phyloP scores from a whole-genome alignment of 805 yeast genomes.

The Wickerhamomyces subpelliculosus region DNA sequence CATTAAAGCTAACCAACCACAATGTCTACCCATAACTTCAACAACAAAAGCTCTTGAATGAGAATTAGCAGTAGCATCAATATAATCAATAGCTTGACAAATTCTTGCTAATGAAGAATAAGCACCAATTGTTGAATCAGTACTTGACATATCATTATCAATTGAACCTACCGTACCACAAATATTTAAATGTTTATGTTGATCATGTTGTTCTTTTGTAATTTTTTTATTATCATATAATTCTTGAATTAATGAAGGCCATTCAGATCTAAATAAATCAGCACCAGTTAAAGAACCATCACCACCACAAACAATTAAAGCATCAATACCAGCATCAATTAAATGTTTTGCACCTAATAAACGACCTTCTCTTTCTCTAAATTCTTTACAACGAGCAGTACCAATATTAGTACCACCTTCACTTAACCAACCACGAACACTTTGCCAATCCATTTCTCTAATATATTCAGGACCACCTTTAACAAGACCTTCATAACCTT shows the following conservation, averaged over 20 bases:
- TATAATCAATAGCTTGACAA: constrained; percentile 69
- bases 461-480: constrained; percentile 50
- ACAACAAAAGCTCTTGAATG: constrained; percentile 80
- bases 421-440: constrained; percentile 63
- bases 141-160: constrained; percentile 80
- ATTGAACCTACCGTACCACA: constrained; percentile 80
- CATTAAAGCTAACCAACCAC: constrained; percentile 84
- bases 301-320: constrained; percentile 76
- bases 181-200: constrained; percentile 53
- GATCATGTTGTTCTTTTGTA: constrained; percentile 37
- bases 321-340: constrained; percentile 68
- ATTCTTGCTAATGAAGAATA: constrained; percentile 73
- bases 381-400: constrained; percentile 67
- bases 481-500: constrained; percentile 71
- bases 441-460: constrained; percentile 62
- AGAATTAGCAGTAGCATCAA: constrained; percentile 78
- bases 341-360: constrained; percentile 56
- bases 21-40: constrained; percentile 86
- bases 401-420: constrained; percentile 77
- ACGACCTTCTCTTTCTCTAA: constrained; percentile 61
- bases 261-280: constrained; percentile 66
- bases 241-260: constrained; percentile 67
- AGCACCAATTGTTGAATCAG: constrained; percentile 79
- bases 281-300: constrained; percentile 83
- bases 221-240: constrained; percentile 39